Conservation (phyloP, 2,329 filamentous ascomycete genomes). For the Claviceps paspali region DNA sequence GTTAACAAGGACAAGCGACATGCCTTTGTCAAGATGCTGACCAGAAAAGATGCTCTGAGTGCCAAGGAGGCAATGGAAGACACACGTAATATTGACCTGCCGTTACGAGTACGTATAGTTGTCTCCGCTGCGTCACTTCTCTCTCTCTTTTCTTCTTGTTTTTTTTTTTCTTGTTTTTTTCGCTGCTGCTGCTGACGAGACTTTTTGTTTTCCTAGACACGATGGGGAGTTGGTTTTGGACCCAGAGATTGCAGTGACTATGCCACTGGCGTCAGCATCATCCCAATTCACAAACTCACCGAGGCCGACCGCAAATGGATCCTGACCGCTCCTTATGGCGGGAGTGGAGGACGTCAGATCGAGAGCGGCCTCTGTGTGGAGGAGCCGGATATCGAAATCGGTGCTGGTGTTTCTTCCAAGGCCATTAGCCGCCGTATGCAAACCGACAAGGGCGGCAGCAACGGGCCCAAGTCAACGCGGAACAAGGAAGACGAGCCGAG, state of each 20-base stretch:
- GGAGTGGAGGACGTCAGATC: slow-evolving; percentile 71
- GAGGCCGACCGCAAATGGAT: slow-evolving; percentile 98
- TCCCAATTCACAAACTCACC: slow-evolving; percentile 82
- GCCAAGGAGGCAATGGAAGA: slow-evolving; percentile 84
- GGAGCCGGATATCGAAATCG: slow-evolving; percentile 97
- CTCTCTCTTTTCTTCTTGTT: neutral
- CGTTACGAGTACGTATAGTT: slow-evolving; percentile 47
- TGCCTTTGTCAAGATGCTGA: slow-evolving; percentile 98
- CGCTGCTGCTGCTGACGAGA: slow-evolving; percentile 7
- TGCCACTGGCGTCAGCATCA: slow-evolving; percentile 76
- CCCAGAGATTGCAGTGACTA: slow-evolving; percentile 97
- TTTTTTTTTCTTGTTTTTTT: too few species aligned
- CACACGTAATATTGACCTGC: slow-evolving; percentile 53
- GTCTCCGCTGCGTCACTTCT: neutral
- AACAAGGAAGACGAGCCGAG: slow-evolving; percentile 22
- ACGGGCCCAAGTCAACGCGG: slow-evolving; percentile 48
- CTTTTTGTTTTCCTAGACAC: slow-evolving; percentile 41
- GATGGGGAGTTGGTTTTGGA: slow-evolving; percentile 96
- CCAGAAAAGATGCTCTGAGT: slow-evolving; percentile 63
- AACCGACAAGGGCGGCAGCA: slow-evolving; percentile 49
- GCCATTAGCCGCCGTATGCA: slow-evolving; percentile 57
- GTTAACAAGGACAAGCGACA: slow-evolving; percentile 97
- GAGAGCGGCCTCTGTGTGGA: slow-evolving; percentile 79
- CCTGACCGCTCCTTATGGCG: slow-evolving; percentile 81
- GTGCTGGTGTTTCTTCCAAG: slow-evolving; percentile 92